A percentile compares a stretch with the other conserved stretches of the same genome.
phyloP scores from a whole-genome alignment of 805 yeast species.

The Danielia reshetovae region DNA sequence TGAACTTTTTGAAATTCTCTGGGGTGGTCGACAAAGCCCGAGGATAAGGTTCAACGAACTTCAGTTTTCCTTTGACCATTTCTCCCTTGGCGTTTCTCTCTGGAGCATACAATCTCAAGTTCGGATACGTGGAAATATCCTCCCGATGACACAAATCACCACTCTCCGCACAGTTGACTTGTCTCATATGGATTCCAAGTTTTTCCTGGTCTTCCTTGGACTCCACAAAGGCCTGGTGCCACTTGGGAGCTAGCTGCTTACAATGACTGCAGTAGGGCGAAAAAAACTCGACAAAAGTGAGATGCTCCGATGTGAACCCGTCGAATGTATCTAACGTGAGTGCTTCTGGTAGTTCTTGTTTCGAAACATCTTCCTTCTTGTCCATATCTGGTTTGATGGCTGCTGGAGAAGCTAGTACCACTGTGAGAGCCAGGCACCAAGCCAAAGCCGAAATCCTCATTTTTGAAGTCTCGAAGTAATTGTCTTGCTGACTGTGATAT shows the following conservation, averaged over 20 bases:
- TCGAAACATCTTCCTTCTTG: constrained; percentile 6
- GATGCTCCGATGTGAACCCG: constrained; percentile 42
- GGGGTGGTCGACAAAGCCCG: constrained; percentile 40
- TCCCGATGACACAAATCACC: constrained; percentile 82
- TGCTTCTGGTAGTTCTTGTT: constrained; percentile 41
- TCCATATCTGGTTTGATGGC: constrained; percentile 4
- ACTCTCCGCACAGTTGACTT: constrained; percentile 80
- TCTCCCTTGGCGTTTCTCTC: constrained; percentile 29
- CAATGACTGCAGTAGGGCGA: constrained; percentile 92
- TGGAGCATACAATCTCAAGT: constrained; percentile 65
- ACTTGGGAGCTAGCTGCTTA: constrained; percentile 68
- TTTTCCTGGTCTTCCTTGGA: constrained; percentile 43
- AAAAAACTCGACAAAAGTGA: constrained; percentile 80
- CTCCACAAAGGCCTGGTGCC: constrained; percentile 63
- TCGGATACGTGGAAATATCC: constrained; percentile 64
- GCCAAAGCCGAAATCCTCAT: too few species aligned
- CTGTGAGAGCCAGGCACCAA: too few species aligned
- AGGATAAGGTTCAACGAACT: constrained; percentile 44
- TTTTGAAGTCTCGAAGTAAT: too few species aligned
- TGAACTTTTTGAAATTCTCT: constrained; percentile 49
- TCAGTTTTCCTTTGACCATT: constrained; percentile 23
- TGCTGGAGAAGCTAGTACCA: constrained; percentile 1
- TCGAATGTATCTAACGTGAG: constrained; percentile 52
- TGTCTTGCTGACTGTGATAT: too few species aligned
- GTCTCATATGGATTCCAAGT: constrained; percentile 54